Evolutionary conservation across 2,329 filamentous ascomycete genomes (phyloP).

Genomic region (Diplodia sapinea): DNA sequence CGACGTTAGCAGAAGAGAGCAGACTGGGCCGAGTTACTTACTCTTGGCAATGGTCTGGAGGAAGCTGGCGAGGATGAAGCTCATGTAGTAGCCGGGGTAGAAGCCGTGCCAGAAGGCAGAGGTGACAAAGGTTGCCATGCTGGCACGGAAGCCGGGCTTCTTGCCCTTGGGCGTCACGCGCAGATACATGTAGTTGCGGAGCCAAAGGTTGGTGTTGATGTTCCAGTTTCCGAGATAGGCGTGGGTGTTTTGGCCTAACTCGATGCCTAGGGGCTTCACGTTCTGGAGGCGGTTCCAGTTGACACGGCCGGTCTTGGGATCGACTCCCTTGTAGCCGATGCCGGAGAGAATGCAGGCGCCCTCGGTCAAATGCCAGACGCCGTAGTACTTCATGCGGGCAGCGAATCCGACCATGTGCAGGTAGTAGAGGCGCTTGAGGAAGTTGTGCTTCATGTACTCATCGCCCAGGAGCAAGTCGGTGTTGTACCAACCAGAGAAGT

Average conservation of each 20-base stretch:
- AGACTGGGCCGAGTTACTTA: conserved; percentile 55
- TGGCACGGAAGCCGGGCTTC: conserved; percentile 95
- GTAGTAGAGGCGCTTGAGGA: conserved; percentile 75
- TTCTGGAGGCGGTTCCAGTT: conserved; percentile 92
- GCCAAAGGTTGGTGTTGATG: conserved; percentile 97
- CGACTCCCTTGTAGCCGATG: conserved; percentile 91
- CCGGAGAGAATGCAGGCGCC: conserved; percentile 93
- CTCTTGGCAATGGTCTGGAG: conserved; percentile 94
- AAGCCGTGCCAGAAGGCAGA: conserved; percentile 99
- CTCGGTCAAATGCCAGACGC: conserved; percentile 91
- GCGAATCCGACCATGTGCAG: conserved; percentile 85
- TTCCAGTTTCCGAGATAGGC: conserved; percentile 94
- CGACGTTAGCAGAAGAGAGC: conserved; percentile 27
- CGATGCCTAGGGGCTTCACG: conserved; percentile 83
- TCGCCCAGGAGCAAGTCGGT: conserved; percentile 68
- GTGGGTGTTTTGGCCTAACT: conserved; percentile 90
- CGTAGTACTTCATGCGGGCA: conserved; percentile 91
- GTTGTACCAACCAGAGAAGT: conserved; percentile 71
- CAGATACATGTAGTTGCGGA: conserved; percentile 94
- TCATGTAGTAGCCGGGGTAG: conserved; percentile 93
- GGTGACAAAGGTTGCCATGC: conserved; percentile 89
- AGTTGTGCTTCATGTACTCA: conserved; percentile 68
- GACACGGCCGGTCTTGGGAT: conserved; percentile 81
- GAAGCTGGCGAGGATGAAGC: conserved; percentile 87
- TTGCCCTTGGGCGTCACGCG: conserved; percentile 93